Evolutionary conservation across 352 stramenopile species (phyloP), one percentile per base, ranked within the genome.

Genomic region (Globisporangium lucens): DNA sequence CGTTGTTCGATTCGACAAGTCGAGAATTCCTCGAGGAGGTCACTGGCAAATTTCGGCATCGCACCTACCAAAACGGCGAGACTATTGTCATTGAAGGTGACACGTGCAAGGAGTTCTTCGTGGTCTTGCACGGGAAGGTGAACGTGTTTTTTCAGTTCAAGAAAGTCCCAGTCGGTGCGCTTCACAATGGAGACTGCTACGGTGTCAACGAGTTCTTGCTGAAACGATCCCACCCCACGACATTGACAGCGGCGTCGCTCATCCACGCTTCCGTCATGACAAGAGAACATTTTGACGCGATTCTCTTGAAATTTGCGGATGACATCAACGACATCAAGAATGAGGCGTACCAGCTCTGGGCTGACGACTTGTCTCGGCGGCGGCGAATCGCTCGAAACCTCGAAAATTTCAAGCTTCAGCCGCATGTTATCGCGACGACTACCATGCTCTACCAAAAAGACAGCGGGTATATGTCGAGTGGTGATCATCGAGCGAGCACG

Each of bases 21-120:
- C 75, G 75, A 17, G 83, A 91, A 24, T 91, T 93, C 57, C 65
- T 90, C 0, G 79, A 91, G n/a, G 82, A 91, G 71, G 82, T 94
- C 4, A 94, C 86, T 0, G 87, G 85, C 0, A 89, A 93, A 57
- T 92, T 94, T 53, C 82, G 87, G 0, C 80, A 91, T 58, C 77
- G 80, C 13, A 87, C 51, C 8, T 93, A 87, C 49, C 85, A 93
- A 35, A 87, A 87, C 35, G 87, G 87, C 0, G 87, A 93, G 36
- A 86, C 80, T 4, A 75, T 93, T 8, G 86, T 74, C 22, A 70
- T 91, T 1, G 80, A 93, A 64, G 87, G 87, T 1, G 80, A 93
- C 46, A 69, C 85, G 1, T 91, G 85, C 65, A 78, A 85, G 10
- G 83, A 91, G 57, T 93, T 91, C n/a, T 27, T 91, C 6, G 78